These are phyloP conservation scores for Kurtzmaniella natalensis DNA, from an alignment of 1,139 yeast species.

Conservation along the genomic window DNA sequence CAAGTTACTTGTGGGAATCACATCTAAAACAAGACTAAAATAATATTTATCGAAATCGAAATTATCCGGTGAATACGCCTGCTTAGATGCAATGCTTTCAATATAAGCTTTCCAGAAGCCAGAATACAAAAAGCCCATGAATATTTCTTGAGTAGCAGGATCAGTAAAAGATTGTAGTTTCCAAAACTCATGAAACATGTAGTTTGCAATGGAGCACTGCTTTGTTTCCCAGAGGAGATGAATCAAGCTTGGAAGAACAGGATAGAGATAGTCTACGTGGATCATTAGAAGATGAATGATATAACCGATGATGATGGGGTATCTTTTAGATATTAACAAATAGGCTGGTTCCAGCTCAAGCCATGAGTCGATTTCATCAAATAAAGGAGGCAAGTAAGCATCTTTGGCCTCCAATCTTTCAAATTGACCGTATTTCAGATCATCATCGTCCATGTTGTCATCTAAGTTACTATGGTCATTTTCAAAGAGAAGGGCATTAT, in stretches of 20 bases:
- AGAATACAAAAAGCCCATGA: slow-evolving; percentile 24
- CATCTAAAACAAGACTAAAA: too few relatives aligned
- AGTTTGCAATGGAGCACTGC: too few relatives aligned
- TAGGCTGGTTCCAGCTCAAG: slow-evolving; percentile 27
- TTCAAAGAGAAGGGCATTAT: slow-evolving; percentile 31
- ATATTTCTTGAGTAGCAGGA: slow-evolving; percentile 25
- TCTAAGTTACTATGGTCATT: slow-evolving; percentile 11
- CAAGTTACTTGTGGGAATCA: too few relatives aligned
- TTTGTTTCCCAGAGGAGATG: too few relatives aligned
- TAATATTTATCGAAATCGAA: too few relatives aligned
- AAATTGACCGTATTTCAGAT: too few relatives aligned
- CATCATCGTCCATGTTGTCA: slow-evolving; percentile 16
- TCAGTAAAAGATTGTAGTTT: slow-evolving; percentile 18
- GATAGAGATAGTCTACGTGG: slow-evolving; percentile 33
- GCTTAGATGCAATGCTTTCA: too few relatives aligned
- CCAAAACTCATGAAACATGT: slow-evolving; percentile 11
- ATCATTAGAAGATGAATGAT: slow-evolving; percentile 29
- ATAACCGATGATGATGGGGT: slow-evolving; percentile 30
- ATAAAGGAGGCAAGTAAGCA: slow-evolving; percentile 10
- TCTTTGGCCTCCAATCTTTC: too few relatives aligned
- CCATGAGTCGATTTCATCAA: slow-evolving; percentile 39
- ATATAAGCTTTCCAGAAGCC: slow-evolving; percentile 32
- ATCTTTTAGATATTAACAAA: slow-evolving; percentile 17
- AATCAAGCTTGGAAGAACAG: slow-evolving; percentile 30
- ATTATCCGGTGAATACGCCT: too few relatives aligned